Evolutionary conservation across 2,329 filamentous ascomycete genomes (phyloP).

Genomic region (Penicillium brasilianum): DNA sequence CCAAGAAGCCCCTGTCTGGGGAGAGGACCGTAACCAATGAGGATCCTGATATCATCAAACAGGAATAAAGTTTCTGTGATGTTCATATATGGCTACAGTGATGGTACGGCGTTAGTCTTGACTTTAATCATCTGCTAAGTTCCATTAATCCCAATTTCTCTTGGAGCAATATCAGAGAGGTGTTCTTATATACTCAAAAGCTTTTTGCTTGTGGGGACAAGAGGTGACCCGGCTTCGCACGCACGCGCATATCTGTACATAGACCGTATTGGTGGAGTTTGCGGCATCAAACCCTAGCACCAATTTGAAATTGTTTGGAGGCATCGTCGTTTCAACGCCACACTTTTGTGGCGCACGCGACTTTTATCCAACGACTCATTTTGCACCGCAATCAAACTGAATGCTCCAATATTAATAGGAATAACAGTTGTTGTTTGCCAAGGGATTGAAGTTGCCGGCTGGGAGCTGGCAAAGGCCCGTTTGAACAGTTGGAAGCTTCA

Average conservation of each 20-base stretch:
- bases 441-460: no score
- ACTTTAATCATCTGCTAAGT: constrained; percentile 2
- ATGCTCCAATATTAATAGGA: background rate
- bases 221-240: constrained; percentile 2
- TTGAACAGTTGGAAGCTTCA: background rate
- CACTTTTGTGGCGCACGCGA: no score
- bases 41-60: background rate
- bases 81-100: constrained; percentile 1
- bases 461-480: background rate
- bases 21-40: background rate
- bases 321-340: no score
- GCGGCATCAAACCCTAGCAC: no score
- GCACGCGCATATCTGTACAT: background rate
- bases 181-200: background rate
- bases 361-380: no score
- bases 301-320: no score
- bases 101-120: background rate
- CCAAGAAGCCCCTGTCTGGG: background rate
- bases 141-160: background rate
- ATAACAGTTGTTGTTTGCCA: no score
- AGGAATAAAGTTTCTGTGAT: constrained; percentile 1
- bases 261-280: no score
- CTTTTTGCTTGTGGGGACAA: constrained; percentile 2
- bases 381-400: no score
- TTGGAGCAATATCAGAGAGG: background rate